phyloP scores from a whole-genome alignment of 306 rosid genomes.

The Echinosophora koreensis region DNA sequence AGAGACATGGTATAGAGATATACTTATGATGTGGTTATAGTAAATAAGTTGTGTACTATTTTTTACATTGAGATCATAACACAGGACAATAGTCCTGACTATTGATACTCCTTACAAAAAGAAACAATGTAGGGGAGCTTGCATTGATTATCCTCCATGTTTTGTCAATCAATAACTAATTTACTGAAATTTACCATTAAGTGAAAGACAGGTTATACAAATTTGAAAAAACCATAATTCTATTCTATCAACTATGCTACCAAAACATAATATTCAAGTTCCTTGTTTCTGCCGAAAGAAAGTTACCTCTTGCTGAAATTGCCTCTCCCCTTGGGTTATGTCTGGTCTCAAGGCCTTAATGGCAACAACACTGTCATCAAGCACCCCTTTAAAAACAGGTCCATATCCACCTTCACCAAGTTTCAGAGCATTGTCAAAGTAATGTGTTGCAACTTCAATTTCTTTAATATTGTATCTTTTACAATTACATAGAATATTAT shows the following conservation, averaged over 20 bases:
- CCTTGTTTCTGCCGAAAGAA: neutral
- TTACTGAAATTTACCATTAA: neutral
- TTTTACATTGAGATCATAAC: neutral
- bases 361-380: conserved; percentile 73
- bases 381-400: conserved; percentile 72
- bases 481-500: conserved; percentile 46
- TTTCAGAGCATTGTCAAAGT: conserved; percentile 58
- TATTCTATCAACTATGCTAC: neutral
- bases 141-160: neutral
- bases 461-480: conserved; percentile 67
- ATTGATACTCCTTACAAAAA: neutral
- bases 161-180: neutral
- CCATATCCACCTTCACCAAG: conserved; percentile 95
- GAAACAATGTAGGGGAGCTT: neutral
- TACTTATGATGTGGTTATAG: neutral
- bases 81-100: neutral
- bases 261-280: neutral
- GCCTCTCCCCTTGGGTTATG: conserved; percentile 69
- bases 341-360: conserved; percentile 83
- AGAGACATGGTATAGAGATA: neutral
- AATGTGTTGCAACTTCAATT: conserved; percentile 76
- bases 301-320: conserved; percentile 82
- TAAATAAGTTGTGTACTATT: neutral
- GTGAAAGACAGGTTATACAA: neutral
- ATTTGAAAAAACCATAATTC: neutral